Evolutionary conservation across 2,329 filamentous ascomycete genomes (phyloP).

Genomic region (Fusarium albidum): DNA sequence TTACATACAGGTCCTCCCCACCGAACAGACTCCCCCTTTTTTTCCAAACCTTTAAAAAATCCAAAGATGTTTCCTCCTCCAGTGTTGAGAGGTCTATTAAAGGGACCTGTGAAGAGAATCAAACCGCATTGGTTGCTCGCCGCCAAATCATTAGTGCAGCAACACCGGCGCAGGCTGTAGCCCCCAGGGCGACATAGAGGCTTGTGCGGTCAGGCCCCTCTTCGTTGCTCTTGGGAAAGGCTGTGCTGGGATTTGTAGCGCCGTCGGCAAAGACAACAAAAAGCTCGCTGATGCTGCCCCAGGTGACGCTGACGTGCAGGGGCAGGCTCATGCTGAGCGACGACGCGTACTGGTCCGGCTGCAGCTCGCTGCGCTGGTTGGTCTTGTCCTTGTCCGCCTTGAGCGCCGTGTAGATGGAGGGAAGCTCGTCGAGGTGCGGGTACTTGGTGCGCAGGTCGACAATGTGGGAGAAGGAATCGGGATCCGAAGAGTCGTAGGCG

Average conservation of each 20-base stretch:
- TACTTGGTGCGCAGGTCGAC: conserved; percentile 81
- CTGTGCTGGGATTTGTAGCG: conserved; percentile 86
- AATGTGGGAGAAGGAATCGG: conserved; percentile 94
- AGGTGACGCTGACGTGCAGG: conserved; percentile 92
- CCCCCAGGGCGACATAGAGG: conserved; percentile 85
- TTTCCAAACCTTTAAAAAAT: not conserved
- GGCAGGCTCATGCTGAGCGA: conserved; percentile 88
- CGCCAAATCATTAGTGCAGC: conserved; percentile 73
- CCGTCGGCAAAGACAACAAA: conserved; percentile 93
- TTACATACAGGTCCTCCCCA: conserved; percentile 38
- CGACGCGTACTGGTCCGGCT: conserved; percentile 91
- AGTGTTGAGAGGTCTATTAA: not conserved
- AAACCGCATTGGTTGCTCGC: conserved; percentile 59
- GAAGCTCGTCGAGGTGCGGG: conserved; percentile 86
- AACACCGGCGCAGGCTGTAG: conserved; percentile 69
- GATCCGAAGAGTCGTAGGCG: conserved; percentile 95
- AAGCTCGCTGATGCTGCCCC: conserved; percentile 92
- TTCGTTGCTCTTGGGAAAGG: conserved; percentile 89
- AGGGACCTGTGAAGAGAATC: conserved; percentile 1
- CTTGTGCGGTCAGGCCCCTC: conserved; percentile 84
- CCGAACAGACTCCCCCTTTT: conserved; percentile 13
- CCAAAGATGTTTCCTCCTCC: not conserved
- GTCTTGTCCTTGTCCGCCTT: conserved; percentile 97
- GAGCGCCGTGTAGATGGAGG: conserved; percentile 88
- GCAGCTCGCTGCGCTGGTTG: conserved; percentile 89